Base-by-base conservation (phyloP, 116 monocot genomes). In the Trichopus zeylanicus region DNA sequence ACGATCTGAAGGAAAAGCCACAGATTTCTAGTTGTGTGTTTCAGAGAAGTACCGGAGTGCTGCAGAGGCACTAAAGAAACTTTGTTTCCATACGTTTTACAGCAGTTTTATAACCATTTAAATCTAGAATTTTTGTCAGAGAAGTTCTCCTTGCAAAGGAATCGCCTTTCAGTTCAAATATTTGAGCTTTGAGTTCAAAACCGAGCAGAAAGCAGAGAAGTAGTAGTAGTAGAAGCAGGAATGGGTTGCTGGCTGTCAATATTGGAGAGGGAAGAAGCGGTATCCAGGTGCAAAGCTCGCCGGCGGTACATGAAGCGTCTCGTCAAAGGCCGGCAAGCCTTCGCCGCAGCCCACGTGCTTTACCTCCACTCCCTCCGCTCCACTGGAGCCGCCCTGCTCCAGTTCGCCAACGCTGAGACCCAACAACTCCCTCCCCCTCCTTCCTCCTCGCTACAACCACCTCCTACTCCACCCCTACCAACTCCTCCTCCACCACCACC, bases 331-430 rank as follows among this genome's bases (percentile, higher is more conserved):
- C 72, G 94, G 12, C 83, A 72, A 1, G 75, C 75, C 31, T 81
- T 89, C 59, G 73, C 89, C 25, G 59, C 74, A 32, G 71, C 75
- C 15, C 94, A 94, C 66, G 54, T 79, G 22, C 60, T 86, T 28
- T 94, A 94, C 73, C 68, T 94, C 60, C 89, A 78, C 18, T 80
- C 89, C 22, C 78, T 94, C 52, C 85, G 86, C 29, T 75, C 78
- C 60, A 81, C 83, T 6, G 89, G 86, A 69, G 48, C 94, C 25
- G 77, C 89, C 7, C 81, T 94, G 59, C 80, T 82, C 32, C 85
- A 93, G 71, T 89, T 93, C 67, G 79, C 93, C 70, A 74, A 67
- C 23, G 82, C 71, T 19, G 93, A 93, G 70, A 26, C 84, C 10
- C 65, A 65, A 22, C 62, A 53, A 46, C 68, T 64, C 46, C 53